Conservation (phyloP, 2,329 filamentous ascomycete species). For the Fusarium camptoceras region DNA sequence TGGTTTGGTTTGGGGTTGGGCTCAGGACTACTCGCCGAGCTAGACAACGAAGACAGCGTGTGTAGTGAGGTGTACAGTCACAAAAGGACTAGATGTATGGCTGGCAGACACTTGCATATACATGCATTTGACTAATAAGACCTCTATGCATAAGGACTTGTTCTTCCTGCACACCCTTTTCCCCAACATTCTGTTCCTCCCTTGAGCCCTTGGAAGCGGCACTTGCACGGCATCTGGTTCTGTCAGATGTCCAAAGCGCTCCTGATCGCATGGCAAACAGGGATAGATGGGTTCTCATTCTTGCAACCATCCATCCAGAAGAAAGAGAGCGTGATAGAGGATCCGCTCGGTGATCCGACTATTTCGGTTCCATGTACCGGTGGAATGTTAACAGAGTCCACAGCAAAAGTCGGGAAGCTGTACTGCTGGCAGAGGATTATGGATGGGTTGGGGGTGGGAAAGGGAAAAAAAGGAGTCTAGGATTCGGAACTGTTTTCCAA, state of each 20-base stretch:
- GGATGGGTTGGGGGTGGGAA: constrained; percentile 6
- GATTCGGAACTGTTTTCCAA: constrained; percentile 21
- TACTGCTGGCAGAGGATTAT: background rate
- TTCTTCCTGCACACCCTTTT: background rate
- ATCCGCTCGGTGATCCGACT: constrained; percentile 33
- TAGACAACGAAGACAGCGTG: constrained; percentile 5
- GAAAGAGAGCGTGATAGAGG: background rate
- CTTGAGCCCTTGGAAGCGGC: constrained; percentile 18
- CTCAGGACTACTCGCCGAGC: background rate
- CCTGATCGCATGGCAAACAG: constrained; percentile 37
- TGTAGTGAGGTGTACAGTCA: constrained; percentile 4
- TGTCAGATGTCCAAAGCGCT: constrained; percentile 13
- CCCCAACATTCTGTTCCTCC: background rate
- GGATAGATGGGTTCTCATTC: constrained; percentile 19
- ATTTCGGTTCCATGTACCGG: constrained; percentile 35
- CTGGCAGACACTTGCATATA: background rate
- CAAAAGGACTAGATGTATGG: constrained; percentile 1
- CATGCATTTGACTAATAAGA: background rate
- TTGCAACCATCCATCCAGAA: constrained; percentile 19
- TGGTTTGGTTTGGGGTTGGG: constrained; percentile 1
- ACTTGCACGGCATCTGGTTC: constrained; percentile 38
- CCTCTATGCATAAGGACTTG: background rate
- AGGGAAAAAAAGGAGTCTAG: constrained; percentile 15
- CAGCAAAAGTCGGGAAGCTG: constrained; percentile 9
- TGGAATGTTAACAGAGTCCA: constrained; percentile 13